A percentile compares a stretch with the other conserved stretches of the same genome.
Evolutionary conservation across 441 rosid genomes (phyloP).

Genomic region (Populus trichocarpa): DNA sequence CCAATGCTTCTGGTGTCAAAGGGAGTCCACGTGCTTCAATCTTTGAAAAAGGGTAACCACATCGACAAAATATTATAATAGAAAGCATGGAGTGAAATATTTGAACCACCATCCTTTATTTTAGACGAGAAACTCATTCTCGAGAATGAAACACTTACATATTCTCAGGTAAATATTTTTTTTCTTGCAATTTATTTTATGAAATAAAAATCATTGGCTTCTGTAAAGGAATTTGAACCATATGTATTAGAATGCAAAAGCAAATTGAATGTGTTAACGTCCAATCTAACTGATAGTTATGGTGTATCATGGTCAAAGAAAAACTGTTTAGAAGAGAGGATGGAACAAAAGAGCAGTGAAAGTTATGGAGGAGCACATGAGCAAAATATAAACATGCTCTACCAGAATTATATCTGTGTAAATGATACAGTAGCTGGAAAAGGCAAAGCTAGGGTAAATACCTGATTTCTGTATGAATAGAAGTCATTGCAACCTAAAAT

Average conservation of each 20-base stretch:
- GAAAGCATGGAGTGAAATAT: not conserved
- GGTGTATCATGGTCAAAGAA: not conserved
- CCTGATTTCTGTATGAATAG: slow-evolving; percentile 96
- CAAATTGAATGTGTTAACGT: not conserved
- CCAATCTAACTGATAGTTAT: not conserved
- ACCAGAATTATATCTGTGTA: not conserved
- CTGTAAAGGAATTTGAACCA: not conserved
- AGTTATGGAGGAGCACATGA: not conserved
- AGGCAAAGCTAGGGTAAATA: slow-evolving; percentile 20
- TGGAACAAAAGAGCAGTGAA: not conserved
- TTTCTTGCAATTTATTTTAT: not conserved
- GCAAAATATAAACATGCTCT: not conserved
- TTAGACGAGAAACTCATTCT: not conserved
- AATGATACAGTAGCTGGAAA: not conserved
- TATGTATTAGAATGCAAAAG: not conserved
- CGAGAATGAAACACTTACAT: not conserved
- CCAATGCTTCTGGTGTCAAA: slow-evolving; percentile 73
- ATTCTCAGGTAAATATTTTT: not conserved
- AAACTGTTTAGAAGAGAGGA: not conserved
- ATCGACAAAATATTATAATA: not conserved
- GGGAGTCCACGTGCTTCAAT: slow-evolving; percentile 90
- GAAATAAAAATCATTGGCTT: not conserved
- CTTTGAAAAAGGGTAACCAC: slow-evolving; percentile 31
- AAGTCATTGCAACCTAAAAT: slow-evolving; percentile 93
- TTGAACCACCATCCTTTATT: not conserved